Conservation (phyloP, 2,329 filamentous ascomycete species). For the Cercospora sesami region DNA sequence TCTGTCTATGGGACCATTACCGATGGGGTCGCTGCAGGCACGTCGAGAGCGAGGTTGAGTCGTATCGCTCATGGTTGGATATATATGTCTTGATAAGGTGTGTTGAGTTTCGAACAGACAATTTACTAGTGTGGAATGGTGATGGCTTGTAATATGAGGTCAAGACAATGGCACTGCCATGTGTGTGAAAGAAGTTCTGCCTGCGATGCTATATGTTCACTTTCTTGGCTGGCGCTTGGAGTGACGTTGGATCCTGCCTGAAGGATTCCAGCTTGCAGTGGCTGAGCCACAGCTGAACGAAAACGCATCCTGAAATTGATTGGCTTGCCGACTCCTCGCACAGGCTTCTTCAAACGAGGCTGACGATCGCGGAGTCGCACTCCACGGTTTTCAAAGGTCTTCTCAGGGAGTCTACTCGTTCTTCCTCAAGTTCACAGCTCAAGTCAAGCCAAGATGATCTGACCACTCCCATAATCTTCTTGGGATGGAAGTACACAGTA, state of each 20-base stretch:
- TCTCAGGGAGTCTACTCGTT: too few species aligned
- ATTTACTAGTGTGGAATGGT: background rate
- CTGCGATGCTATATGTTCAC: background rate
- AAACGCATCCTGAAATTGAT: too few species aligned
- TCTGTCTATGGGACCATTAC: constrained; percentile 9
- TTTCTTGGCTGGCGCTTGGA: background rate
- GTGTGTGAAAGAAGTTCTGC: background rate
- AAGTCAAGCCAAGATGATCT: constrained; percentile 4
- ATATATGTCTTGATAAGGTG: background rate
- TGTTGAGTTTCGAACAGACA: background rate
- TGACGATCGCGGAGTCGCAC: background rate
- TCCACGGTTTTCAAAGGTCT: too few species aligned
- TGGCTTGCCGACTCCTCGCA: too few species aligned
- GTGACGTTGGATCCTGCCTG: background rate
- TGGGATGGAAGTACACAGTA: constrained; percentile 23
- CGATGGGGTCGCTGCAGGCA: constrained; percentile 18
- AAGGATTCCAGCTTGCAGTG: background rate
- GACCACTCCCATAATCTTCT: constrained; percentile 16
- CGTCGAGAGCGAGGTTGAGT: background rate
- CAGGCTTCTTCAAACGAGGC: background rate
- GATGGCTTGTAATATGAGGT: background rate
- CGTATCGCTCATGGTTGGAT: background rate
- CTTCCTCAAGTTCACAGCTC: background rate
- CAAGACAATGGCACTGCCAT: background rate
- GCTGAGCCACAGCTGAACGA: background rate